Evolutionary conservation across 2,329 filamentous ascomycete genomes (phyloP), one percentile per base, ranked within the genome.

Genomic region (Hypomyces rosellus): DNA sequence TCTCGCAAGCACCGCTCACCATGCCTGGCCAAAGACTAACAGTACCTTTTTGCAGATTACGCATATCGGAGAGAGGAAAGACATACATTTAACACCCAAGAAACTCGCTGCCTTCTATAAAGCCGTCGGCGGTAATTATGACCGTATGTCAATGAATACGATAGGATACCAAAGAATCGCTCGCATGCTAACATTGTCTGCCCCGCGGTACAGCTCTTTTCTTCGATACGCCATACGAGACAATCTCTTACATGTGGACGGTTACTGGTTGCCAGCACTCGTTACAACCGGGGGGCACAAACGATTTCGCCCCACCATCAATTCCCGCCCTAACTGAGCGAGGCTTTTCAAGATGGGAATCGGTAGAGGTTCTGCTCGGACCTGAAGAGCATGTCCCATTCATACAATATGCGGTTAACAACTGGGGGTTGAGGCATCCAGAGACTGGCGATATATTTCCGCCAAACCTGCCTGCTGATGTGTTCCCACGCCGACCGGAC

Each of bases 301-400:
- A 84, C 59, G 81, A 88, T 55, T 96, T 88, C 65, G 79, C 78
- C 3, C 74, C 84, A 1, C 93, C 92, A 0, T 83, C 80, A 0
- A 79, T 96, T 39, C 93, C 93, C 0, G 88, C 90, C 13, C 72
- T 99, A 50, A 95, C 92, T 34, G 75, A 79, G 0, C 81, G 82
- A 61, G 93, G 93, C 38, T 99, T 95, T 66, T 88, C 92, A 40
- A 84, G 89, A 65, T 99, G 92, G 92, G 86, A 96, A 72, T 89
- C 88, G 0, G 87, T 97, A 49, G 89, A 97, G 70, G 78, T 96
- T 18, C 74, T 97, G 34, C 78, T 97, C 2, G 88, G 85, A 2
- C 93, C 93, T 0, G 86, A 93, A 58, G 88, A 95, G 60, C 91
- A 97, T 70, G 86, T 90, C 1, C 82, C 82, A 0, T 92, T 90